Evolutionary conservation across 2,329 filamentous ascomycete genomes (phyloP).

Genomic region (Cryphonectria carpinicola): DNA sequence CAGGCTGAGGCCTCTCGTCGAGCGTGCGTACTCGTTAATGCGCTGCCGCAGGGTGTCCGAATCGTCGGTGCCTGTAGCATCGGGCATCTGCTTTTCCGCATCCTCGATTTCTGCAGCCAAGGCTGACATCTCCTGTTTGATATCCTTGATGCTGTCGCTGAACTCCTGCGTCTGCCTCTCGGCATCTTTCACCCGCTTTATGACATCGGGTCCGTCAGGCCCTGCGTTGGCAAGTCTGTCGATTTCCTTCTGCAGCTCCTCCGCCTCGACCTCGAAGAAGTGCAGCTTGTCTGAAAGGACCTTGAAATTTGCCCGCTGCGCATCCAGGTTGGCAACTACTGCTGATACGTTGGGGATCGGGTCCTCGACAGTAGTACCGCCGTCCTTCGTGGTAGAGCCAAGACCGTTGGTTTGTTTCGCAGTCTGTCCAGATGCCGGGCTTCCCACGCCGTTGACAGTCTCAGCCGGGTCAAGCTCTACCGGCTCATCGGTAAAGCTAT

Average conservation of each 20-base stretch:
- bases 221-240: constrained; percentile 31
- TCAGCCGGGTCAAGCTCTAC: constrained; percentile 25
- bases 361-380: not conserved
- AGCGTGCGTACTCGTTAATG: constrained; percentile 58
- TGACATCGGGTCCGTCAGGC: constrained; percentile 24
- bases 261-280: constrained; percentile 38
- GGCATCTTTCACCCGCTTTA: constrained; percentile 33
- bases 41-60: constrained; percentile 33
- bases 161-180: constrained; percentile 39
- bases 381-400: not conserved
- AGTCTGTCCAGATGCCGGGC: constrained; percentile 26
- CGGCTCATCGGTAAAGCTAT: constrained; percentile 21
- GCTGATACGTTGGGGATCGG: constrained; percentile 26
- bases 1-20: constrained; percentile 61
- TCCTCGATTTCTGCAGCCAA: constrained; percentile 44
- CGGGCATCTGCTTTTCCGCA: constrained; percentile 35
- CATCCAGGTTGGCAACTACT: constrained; percentile 33
- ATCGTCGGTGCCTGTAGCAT: constrained; percentile 19
- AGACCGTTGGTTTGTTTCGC: constrained; percentile 16
- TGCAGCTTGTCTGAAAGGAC: constrained; percentile 40
- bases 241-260: constrained; percentile 38
- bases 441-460: constrained; percentile 27
- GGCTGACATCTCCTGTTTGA: constrained; percentile 41
- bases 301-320: constrained; percentile 41
- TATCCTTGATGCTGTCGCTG: constrained; percentile 38